Percentiles rank a stretch among this genome's conserved stretches.
phyloP scores from a whole-genome alignment of 1,284 basidiomycete species.

The Cutaneotrichosporon sp. region DNA sequence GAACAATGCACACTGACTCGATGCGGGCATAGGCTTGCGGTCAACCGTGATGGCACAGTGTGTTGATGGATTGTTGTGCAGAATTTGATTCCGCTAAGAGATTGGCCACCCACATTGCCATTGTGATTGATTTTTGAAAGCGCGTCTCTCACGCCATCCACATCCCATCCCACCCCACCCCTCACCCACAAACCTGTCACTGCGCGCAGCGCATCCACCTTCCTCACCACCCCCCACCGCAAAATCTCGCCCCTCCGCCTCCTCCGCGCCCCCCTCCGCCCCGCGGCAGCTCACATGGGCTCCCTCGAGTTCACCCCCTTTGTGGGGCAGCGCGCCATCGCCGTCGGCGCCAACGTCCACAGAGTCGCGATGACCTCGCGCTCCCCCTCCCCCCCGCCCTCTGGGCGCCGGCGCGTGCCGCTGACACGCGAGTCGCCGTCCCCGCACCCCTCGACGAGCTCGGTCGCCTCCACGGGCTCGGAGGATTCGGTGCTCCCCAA shows the following conservation, averaged over 20 bases:
- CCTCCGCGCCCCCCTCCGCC: neutral
- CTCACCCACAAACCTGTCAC: neutral
- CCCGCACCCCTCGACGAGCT: neutral
- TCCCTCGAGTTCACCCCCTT: conserved; percentile 16
- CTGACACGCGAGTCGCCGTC: neutral
- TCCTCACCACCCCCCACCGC: neutral
- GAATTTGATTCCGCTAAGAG: neutral
- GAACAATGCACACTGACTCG: no score
- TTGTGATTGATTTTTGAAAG: neutral
- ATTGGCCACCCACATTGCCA: neutral
- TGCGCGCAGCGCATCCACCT: neutral
- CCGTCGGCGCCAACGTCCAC: conserved; percentile 1
- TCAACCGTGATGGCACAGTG: no score
- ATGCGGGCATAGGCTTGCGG: no score
- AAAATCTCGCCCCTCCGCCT: neutral
- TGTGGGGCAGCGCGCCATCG: conserved; percentile 2
- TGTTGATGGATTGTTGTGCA: no score
- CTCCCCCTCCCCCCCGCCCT: conserved; percentile 12
- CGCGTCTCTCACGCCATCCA: neutral
- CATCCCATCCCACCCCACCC: neutral
- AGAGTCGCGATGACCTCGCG: conserved; percentile 13
- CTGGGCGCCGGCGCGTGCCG: neutral
- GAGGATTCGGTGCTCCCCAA: neutral
- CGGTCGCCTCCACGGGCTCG: neutral
- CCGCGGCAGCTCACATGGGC: neutral